These are phyloP conservation scores for Sugiyamaella floridensis DNA, from an alignment of 805 yeast genomes.

Conservation along the genomic window DNA sequence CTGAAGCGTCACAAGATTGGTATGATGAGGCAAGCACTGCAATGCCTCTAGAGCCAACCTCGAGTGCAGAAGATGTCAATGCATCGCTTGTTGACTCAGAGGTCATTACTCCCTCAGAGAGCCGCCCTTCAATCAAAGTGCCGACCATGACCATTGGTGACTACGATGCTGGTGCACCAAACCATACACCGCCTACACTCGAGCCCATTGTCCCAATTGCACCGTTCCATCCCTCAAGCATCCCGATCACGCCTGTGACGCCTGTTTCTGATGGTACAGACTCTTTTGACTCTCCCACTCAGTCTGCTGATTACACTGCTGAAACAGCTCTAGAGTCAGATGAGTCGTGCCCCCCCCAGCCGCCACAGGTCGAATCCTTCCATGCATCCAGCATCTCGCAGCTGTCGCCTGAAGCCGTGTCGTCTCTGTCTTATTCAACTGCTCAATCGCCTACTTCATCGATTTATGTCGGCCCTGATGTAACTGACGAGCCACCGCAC, in stretches of 20 bases:
- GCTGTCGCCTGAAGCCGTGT: too few relatives aligned
- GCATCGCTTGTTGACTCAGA: not conserved
- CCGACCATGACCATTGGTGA: not conserved
- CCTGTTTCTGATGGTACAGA: not conserved
- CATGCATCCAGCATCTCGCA: too few relatives aligned
- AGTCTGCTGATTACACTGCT: too few relatives aligned
- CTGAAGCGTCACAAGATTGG: not conserved
- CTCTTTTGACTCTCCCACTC: not conserved
- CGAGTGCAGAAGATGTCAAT: not conserved
- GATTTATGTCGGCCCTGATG: too few relatives aligned
- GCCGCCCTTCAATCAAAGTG: not conserved
- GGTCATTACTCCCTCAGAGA: not conserved
- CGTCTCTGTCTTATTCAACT: too few relatives aligned
- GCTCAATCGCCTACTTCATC: too few relatives aligned
- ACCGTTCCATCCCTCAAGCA: not conserved
- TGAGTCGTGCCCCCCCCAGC: too few relatives aligned
- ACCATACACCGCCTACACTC: not conserved
- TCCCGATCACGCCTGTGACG: not conserved
- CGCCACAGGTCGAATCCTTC: too few relatives aligned
- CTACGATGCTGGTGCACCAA: not conserved
- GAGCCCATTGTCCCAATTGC: not conserved
- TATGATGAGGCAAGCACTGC: too few relatives aligned
- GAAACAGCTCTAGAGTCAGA: too few relatives aligned
- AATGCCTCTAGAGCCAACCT: too few relatives aligned
- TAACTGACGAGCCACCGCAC: too few relatives aligned